These are phyloP conservation scores for Flaveria bidentis DNA, from an alignment of 129 eudicot species.

Conservation along the genomic window DNA sequence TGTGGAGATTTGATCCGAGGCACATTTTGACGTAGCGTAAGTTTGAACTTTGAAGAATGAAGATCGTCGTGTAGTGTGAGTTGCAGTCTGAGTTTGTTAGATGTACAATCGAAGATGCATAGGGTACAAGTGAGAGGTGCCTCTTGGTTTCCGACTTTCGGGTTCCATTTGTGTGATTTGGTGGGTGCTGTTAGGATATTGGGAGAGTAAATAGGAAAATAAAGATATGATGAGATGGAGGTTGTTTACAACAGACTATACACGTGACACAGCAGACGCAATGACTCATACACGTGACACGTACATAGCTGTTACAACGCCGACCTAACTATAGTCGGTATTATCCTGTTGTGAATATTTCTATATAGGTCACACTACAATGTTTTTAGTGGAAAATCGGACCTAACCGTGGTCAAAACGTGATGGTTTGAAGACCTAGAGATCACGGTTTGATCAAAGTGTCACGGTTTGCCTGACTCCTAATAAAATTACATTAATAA, in stretches of 20 bases:
- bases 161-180: neutral
- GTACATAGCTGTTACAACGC: neutral
- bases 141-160: neutral
- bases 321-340: neutral
- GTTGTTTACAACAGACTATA: constrained; percentile 3
- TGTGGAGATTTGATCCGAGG: neutral
- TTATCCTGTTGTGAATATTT: too few species aligned
- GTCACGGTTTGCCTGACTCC: too few species aligned
- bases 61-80: neutral
- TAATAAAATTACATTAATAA: too few species aligned
- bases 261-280: constrained; percentile 22
- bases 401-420: too few species aligned
- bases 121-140: constrained; percentile 21
- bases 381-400: too few species aligned
- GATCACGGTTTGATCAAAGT: too few species aligned
- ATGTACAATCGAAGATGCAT: constrained; percentile 23
- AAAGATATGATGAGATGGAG: constrained; percentile 21
- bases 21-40: constrained; percentile 5
- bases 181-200: constrained; percentile 3
- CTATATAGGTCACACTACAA: too few species aligned
- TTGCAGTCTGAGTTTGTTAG: neutral
- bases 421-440: too few species aligned
- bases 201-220: neutral
- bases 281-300: constrained; percentile 22
- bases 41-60: too few species aligned